phyloP scores from a whole-genome alignment of 2,329 filamentous ascomycete species.

The Trichoderma atroviride region DNA sequence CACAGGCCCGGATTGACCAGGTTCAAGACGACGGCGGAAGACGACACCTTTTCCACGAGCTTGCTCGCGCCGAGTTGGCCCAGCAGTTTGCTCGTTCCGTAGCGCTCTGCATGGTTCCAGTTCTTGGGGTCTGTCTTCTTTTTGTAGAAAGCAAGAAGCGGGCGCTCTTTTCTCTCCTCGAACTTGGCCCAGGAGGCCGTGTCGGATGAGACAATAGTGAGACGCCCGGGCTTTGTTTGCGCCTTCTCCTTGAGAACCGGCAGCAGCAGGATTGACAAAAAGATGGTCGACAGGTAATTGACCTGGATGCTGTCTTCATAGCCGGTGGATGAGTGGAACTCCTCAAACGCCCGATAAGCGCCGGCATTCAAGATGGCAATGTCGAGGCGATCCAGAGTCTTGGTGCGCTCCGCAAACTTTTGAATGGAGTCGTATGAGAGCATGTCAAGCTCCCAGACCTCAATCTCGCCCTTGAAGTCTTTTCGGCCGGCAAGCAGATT shows the following conservation, averaged over 20 bases:
- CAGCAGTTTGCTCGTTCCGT: slow-evolving; percentile 10
- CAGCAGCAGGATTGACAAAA: not conserved
- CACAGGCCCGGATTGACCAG: slow-evolving; percentile 14
- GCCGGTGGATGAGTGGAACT: not conserved
- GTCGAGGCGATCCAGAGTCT: slow-evolving; percentile 1
- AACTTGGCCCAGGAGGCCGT: not conserved
- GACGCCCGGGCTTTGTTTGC: not conserved
- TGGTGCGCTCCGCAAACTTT: not conserved
- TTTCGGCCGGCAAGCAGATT: not conserved
- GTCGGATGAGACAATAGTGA: slow-evolving; percentile 10
- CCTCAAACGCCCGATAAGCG: not conserved
- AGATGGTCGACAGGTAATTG: slow-evolving; percentile 13
- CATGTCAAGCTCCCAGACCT: slow-evolving; percentile 1
- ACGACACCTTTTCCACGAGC: not conserved
- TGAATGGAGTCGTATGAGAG: slow-evolving; percentile 5
- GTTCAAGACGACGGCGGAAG: not conserved
- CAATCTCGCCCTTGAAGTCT: not conserved
- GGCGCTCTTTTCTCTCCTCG: not conserved
- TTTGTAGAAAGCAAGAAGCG: slow-evolving; percentile 1
- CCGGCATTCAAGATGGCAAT: slow-evolving; percentile 16
- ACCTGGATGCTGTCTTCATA: slow-evolving; percentile 10
- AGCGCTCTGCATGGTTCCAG: slow-evolving; percentile 12
- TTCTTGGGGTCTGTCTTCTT: not conserved
- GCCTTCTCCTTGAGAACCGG: not conserved
- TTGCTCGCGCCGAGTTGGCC: not conserved